These are phyloP conservation scores for Scheffersomyces lignicola DNA, from an alignment of 1,139 yeast genomes.

Conservation along the genomic window DNA sequence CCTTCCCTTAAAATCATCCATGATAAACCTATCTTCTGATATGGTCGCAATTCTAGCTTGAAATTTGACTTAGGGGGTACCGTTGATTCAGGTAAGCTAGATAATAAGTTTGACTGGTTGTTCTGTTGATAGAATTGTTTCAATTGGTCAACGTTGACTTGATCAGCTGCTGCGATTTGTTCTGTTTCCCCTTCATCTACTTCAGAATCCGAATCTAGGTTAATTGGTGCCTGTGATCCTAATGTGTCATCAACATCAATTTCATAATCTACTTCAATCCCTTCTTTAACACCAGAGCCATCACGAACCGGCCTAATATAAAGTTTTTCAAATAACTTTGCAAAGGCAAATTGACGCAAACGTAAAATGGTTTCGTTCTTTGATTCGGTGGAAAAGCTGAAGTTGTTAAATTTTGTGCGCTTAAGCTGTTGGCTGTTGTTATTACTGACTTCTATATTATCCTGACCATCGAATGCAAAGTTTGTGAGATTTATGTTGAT, in stretches of 20 bases:
- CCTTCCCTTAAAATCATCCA: conserved; percentile 79
- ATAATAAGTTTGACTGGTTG: conserved; percentile 50
- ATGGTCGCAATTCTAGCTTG: conserved; percentile 56
- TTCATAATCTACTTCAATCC: conserved; percentile 12
- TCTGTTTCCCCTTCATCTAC: conserved; percentile 9
- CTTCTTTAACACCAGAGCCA: conserved; percentile 12
- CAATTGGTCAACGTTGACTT: conserved; percentile 68
- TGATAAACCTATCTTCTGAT: conserved; percentile 77
- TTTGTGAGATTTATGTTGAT: conserved; percentile 60
- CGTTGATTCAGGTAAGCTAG: conserved; percentile 60
- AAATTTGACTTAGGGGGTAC: conserved; percentile 59
- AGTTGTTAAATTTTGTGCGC: conserved; percentile 12
- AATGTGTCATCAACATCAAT: conserved; percentile 7
- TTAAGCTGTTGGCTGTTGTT: conserved; percentile 2
- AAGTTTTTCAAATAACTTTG: conserved; percentile 55
- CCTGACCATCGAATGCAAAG: conserved; percentile 41
- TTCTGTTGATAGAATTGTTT: conserved; percentile 72
- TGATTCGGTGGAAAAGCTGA: conserved; percentile 46
- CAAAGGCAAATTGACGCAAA: conserved; percentile 57
- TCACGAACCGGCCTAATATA: conserved; percentile 19
- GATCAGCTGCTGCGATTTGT: conserved; percentile 22
- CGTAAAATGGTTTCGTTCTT: conserved; percentile 54
- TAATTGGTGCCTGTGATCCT: neutral
- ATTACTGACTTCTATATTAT: conserved; percentile 10
- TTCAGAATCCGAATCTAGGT: conserved; percentile 13